Evolutionary conservation across 2,329 filamentous ascomycete species (phyloP).

Genomic region (Beauveria pseudobassiana): DNA sequence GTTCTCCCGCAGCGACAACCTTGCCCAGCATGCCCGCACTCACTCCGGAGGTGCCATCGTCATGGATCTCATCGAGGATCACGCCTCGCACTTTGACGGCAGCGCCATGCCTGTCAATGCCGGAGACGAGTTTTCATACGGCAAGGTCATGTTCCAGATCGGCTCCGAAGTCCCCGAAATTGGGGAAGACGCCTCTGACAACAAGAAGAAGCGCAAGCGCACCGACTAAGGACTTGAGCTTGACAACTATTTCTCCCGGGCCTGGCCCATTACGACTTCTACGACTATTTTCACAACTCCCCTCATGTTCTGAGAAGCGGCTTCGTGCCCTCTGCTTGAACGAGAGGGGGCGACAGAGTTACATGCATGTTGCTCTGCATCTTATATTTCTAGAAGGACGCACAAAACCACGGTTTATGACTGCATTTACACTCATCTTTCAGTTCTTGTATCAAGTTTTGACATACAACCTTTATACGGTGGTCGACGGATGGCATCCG

Average conservation of each 20-base stretch:
- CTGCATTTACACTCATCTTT: conserved; percentile 23
- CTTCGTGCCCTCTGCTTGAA: neutral
- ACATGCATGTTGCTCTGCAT: neutral
- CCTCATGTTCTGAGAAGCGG: neutral
- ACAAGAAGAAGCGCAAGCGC: conserved; percentile 65
- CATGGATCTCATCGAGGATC: conserved; percentile 77
- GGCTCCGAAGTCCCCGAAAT: conserved; percentile 62
- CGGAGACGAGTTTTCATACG: conserved; percentile 60
- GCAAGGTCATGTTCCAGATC: conserved; percentile 75
- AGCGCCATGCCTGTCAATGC: conserved; percentile 36
- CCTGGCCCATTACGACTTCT: conserved; percentile 8
- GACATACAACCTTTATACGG: conserved; percentile 24
- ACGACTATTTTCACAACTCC: neutral
- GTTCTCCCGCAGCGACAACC: conserved; percentile 96
- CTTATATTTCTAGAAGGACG: conserved; percentile 3
- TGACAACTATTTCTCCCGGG: neutral
- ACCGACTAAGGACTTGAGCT: conserved; percentile 41
- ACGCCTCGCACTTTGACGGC: conserved; percentile 42
- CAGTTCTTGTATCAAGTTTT: conserved; percentile 38
- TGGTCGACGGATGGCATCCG: conserved; percentile 16
- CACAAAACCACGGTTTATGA: conserved; percentile 8
- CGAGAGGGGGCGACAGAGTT: neutral
- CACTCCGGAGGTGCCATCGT: conserved; percentile 85
- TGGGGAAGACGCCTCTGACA: conserved; percentile 44
- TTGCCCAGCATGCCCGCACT: conserved; percentile 90